These are phyloP conservation scores for sorghum (Sorghum bicolor) DNA, from an alignment of 176 grass and related monocot species.

Conservation along the genomic window Sorghum_bicolor_NCBIv3 NC_012873.2:61124501-61125000, in stretches of 20 bases:
- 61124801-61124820: background rate
- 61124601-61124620: conserved; percentile 40
- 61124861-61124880: too few species aligned
- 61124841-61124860: background rate
- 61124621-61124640: conserved; percentile 42
- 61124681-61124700: conserved; percentile 5
- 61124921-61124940: too few species aligned
- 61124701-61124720: conserved; percentile 7
- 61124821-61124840: background rate
- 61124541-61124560: conserved; percentile 7
- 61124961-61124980: too few species aligned
- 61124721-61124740: conserved; percentile 36
- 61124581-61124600: conserved; percentile 26
- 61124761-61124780: background rate
- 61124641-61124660: conserved; percentile 7
- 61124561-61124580: conserved; percentile 29
- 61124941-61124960: too few species aligned
- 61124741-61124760: conserved; percentile 35
- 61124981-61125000: too few species aligned
- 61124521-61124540: conserved; percentile 28
- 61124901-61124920: too few species aligned
- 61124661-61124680: conserved; percentile 18
- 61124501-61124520: conserved; percentile 41
- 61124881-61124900: too few species aligned
- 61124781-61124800: background rate